Conservation (phyloP, 2,329 filamentous ascomycete genomes). For the Leptographium procerum region DNA sequence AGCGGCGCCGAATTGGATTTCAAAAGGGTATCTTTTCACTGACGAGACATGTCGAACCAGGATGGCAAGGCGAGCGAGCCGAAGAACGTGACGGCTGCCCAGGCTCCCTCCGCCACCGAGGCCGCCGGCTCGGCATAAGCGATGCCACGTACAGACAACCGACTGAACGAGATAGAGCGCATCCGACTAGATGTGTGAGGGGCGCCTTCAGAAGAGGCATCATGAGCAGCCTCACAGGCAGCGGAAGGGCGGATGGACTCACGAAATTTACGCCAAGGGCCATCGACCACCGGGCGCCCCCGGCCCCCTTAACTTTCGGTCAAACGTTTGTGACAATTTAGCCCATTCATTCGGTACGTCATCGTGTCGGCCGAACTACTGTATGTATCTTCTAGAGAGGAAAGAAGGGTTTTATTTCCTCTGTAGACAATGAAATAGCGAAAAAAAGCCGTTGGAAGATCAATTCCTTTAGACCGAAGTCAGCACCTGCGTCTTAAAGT, state of each 20-base stretch:
- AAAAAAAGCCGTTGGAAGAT: neutral
- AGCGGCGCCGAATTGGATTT: neutral
- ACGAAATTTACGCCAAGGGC: neutral
- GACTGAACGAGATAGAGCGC: neutral
- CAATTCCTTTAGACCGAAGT: neutral
- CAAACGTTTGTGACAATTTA: neutral
- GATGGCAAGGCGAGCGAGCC: slow-evolving; percentile 90
- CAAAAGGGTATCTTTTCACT: slow-evolving; percentile 1
- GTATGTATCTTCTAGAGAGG: neutral
- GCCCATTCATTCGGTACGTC: neutral
- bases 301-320: neutral
- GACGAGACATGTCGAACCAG: slow-evolving; percentile 34
- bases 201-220: neutral
- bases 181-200: neutral
- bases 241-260: neutral
- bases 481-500: neutral
- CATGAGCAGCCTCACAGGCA: neutral
- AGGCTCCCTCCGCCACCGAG: slow-evolving; percentile 29
- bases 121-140: slow-evolving; percentile 14
- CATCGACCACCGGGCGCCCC: neutral
- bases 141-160: neutral
- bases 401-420: neutral
- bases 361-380: neutral
- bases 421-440: neutral
- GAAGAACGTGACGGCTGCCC: slow-evolving; percentile 56